A percentile compares a stretch with the other conserved stretches of the same genome.
Conservation (phyloP, 495 filamentous ascomycete species). For the Penicillium ucsense region DNA sequence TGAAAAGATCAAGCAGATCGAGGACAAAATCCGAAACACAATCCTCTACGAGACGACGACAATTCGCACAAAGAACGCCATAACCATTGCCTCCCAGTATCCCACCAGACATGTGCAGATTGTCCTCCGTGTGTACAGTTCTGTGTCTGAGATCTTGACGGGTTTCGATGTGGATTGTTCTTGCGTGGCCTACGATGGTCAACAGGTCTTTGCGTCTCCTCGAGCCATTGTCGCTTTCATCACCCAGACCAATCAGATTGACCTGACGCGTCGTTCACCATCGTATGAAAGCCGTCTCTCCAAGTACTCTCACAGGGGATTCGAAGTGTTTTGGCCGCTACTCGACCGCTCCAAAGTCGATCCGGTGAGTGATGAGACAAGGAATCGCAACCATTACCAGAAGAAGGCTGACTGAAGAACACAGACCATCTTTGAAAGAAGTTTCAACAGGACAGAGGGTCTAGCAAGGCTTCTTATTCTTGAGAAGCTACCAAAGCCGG, state of each 20-base stretch:
- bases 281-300: conserved; percentile 83
- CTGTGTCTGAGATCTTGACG: conserved; percentile 68
- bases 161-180: conserved; percentile 83
- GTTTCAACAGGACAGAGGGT: conserved; percentile 61
- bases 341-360: conserved; percentile 65
- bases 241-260: conserved; percentile 70
- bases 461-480: conserved; percentile 74
- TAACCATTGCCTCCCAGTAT: conserved; percentile 76
- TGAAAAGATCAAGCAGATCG: conserved; percentile 75
- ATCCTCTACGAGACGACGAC: conserved; percentile 69
- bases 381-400: background rate
- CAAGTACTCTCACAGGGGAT: conserved; percentile 75
- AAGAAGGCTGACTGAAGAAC: background rate
- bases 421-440: conserved; percentile 69
- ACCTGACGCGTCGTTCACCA: conserved; percentile 67
- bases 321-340: conserved; percentile 68
- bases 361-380: conserved; percentile 30
- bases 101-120: conserved; percentile 75
- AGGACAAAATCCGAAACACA: conserved; percentile 55
- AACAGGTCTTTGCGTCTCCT: conserved; percentile 63
- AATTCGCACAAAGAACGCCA: conserved; percentile 70
- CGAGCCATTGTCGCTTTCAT: conserved; percentile 64
- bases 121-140: conserved; percentile 74
- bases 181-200: conserved; percentile 68
- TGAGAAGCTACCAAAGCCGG: conserved; percentile 58